phyloP scores from a whole-genome alignment of 2,329 filamentous ascomycete species.

The Colletotrichum tamarilloi region DNA sequence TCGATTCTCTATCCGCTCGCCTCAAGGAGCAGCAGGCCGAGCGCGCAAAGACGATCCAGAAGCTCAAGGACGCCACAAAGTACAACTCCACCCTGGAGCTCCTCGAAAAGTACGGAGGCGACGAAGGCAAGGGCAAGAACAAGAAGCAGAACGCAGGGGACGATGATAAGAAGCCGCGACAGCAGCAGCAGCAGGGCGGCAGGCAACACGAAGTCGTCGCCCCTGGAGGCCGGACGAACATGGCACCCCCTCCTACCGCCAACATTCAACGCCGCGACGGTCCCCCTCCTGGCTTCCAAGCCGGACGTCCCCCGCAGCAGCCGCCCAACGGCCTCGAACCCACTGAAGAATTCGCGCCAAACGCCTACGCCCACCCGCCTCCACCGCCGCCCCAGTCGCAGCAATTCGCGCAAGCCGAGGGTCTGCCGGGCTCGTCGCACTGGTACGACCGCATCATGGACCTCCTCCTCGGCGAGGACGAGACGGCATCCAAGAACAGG shows the following conservation, averaged over 20 bases:
- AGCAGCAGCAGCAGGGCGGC: conserved; percentile 32
- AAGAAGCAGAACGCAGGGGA: conserved; percentile 42
- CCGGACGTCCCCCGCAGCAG: conserved; percentile 38
- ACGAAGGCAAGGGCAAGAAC: conserved; percentile 59
- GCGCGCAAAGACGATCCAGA: conserved; percentile 88
- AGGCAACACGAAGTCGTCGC: conserved; percentile 37
- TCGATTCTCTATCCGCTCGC: conserved; percentile 73
- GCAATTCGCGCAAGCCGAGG: conserved; percentile 29
- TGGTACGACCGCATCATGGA: conserved; percentile 98
- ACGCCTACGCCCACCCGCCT: conserved; percentile 65
- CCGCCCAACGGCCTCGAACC: conserved; percentile 47
- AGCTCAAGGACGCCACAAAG: conserved; percentile 93
- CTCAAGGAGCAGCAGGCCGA: conserved; percentile 83
- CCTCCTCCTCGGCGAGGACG: conserved; percentile 92
- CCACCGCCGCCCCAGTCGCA: conserved; percentile 36
- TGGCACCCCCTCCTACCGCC: conserved; percentile 71
- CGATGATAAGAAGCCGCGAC: conserved; percentile 45
- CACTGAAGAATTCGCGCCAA: conserved; percentile 78
- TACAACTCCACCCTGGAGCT: conserved; percentile 95
- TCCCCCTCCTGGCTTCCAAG: conserved; percentile 37
- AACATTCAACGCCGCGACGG: conserved; percentile 63
- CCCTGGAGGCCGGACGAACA: conserved; percentile 53
- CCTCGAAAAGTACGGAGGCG: conserved; percentile 91
- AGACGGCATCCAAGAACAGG: conserved; percentile 90
- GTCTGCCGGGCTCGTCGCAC: conserved; percentile 54